Conservation (phyloP, 2,329 filamentous ascomycete genomes). For the Neoascochyta sp. region DNA sequence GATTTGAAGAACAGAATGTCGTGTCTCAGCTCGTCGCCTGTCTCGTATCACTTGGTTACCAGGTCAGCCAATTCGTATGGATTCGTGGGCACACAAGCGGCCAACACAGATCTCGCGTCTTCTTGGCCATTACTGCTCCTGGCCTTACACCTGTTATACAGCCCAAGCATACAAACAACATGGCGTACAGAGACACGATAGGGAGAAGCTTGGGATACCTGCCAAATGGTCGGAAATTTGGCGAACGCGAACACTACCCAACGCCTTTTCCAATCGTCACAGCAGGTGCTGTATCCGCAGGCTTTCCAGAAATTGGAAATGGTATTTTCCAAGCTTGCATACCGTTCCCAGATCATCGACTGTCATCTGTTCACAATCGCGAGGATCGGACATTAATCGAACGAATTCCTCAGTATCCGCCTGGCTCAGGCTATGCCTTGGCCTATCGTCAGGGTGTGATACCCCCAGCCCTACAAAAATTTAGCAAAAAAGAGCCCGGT, state of each 20-base stretch:
- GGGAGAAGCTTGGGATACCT: slow-evolving; percentile 50
- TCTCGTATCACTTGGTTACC: slow-evolving; percentile 73
- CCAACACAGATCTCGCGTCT: slow-evolving; percentile 64
- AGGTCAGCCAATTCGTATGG: slow-evolving; percentile 65
- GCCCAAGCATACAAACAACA: slow-evolving; percentile 61
- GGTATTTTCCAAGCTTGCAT: slow-evolving; percentile 60
- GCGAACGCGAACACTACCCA: slow-evolving; percentile 47
- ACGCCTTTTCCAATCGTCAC: slow-evolving; percentile 61
- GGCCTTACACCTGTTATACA: slow-evolving; percentile 54
- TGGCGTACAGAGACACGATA: slow-evolving; percentile 42
- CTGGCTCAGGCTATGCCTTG: slow-evolving; percentile 23
- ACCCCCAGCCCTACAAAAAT: slow-evolving; percentile 20
- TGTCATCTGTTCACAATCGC: slow-evolving; percentile 13
- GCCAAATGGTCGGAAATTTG: slow-evolving; percentile 49
- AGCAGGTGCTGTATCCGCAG: slow-evolving; percentile 52
- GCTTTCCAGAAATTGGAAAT: slow-evolving; percentile 63
- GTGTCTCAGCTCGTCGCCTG: slow-evolving; percentile 70
- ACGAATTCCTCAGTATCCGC: slow-evolving; percentile 57
- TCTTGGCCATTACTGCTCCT: slow-evolving; percentile 68
- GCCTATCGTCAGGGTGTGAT: slow-evolving; percentile 39
- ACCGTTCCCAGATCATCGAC: slow-evolving; percentile 64
- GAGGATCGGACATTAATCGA: slow-evolving; percentile 48
- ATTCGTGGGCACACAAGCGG: slow-evolving; percentile 63
- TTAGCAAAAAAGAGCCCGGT: slow-evolving; percentile 15
- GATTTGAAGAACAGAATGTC: slow-evolving; percentile 56